Percentiles rank a stretch among this genome's conserved stretches.
Conservation (phyloP, 805 yeast genomes). For the Brettanomyces bruxellensis region DNA sequence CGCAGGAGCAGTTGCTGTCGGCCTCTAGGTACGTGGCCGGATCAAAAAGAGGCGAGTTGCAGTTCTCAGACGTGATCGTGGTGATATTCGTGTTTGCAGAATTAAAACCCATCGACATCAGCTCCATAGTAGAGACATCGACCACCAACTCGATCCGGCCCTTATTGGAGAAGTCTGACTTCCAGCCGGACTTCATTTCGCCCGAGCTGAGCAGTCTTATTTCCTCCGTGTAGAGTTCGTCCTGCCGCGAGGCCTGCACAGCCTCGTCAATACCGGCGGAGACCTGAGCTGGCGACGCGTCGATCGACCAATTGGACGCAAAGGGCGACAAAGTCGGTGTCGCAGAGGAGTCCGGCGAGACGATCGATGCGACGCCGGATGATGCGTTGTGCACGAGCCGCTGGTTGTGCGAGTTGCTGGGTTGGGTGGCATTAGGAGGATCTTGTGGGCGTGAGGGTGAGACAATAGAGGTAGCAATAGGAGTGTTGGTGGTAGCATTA, state of each 20-base stretch:
- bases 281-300: slow-evolving; percentile 5
- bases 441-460: no score
- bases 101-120: slow-evolving; percentile 42
- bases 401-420: no score
- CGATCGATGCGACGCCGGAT: no score
- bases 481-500: no score
- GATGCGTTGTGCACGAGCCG: no score
- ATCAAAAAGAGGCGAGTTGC: slow-evolving; percentile 23
- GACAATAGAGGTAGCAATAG: no score
- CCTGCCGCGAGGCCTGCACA: background rate
- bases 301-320: slow-evolving; percentile 21
- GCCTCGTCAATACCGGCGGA: background rate
- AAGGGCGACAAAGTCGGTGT: slow-evolving; percentile 16
- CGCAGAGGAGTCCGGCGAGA: background rate
- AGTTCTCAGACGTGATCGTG: slow-evolving; percentile 24
- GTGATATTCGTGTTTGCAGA: slow-evolving; percentile 20
- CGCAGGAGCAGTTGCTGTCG: slow-evolving; percentile 53
- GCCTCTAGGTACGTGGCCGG: slow-evolving; percentile 23
- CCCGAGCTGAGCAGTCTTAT: slow-evolving; percentile 66
- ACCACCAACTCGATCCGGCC: slow-evolving; percentile 79
- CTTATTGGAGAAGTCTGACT: slow-evolving; percentile 70
- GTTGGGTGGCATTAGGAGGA: no score
- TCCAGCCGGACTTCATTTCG: slow-evolving; percentile 89
- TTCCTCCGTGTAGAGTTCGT: slow-evolving; percentile 55
- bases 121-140: slow-evolving; percentile 51